phyloP scores from a whole-genome alignment of 1,284 basidiomycete genomes.

The Porodaedalea pini region DNA sequence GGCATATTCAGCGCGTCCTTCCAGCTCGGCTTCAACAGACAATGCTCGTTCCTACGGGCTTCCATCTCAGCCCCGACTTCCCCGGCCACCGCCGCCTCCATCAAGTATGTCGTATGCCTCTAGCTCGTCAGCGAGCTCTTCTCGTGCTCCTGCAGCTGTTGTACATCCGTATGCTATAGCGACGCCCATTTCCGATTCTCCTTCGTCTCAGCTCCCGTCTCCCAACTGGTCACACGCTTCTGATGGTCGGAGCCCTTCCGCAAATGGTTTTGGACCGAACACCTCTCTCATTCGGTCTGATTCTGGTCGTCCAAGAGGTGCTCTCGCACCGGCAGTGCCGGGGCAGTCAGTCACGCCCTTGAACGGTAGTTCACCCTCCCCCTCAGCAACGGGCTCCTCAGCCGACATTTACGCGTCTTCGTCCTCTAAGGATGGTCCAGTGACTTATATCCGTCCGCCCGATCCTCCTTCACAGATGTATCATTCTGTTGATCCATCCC shows the following conservation, averaged over 20 bases:
- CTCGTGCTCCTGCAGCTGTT: neutral
- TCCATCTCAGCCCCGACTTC: slow-evolving; percentile 14
- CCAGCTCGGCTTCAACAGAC: slow-evolving; percentile 8
- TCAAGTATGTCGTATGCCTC: slow-evolving; percentile 11
- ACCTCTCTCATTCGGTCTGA: slow-evolving; percentile 11
- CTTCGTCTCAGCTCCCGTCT: slow-evolving; percentile 13
- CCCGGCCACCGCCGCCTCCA: slow-evolving; percentile 11
- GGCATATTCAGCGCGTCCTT: neutral
- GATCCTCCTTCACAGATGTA: neutral
- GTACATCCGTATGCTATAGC: slow-evolving; percentile 17
- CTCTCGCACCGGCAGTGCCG: slow-evolving; percentile 21
- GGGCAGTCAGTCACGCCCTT: slow-evolving; percentile 11
- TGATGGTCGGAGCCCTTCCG: neutral
- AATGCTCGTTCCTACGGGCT: slow-evolving; percentile 1
- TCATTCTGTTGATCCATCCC: slow-evolving; percentile 1
- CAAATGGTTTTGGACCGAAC: slow-evolving; percentile 3
- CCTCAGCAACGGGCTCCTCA: slow-evolving; percentile 15
- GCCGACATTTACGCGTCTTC: slow-evolving; percentile 16
- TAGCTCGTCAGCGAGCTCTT: slow-evolving; percentile 8
- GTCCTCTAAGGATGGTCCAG: neutral
- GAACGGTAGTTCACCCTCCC: neutral
- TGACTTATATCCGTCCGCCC: slow-evolving; percentile 4
- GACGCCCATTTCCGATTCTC: slow-evolving; percentile 11
- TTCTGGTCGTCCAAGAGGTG: slow-evolving; percentile 20
- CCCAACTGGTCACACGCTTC: slow-evolving; percentile 14